phyloP scores from a whole-genome alignment of 495 filamentous ascomycete genomes.

The Filosporella fistucella region DNA sequence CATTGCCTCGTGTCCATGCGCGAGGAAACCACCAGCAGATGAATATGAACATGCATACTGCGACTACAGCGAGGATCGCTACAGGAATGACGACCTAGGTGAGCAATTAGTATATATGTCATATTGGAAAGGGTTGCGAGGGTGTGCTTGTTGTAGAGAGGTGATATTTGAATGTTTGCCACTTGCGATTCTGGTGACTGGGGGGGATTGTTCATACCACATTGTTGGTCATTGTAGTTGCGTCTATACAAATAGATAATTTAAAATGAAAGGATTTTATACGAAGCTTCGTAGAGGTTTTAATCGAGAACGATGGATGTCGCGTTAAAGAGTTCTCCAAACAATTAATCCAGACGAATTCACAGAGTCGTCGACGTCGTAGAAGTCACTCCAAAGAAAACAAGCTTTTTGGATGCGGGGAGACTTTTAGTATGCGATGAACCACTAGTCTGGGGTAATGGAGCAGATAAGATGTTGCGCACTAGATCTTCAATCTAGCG shows the following conservation, averaged over 20 bases:
- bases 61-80: conserved; percentile 4
- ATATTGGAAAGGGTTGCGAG: not conserved
- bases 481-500: not conserved
- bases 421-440: not conserved
- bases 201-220: not conserved
- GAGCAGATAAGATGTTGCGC: not conserved
- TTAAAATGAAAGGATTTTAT: not conserved
- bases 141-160: not conserved
- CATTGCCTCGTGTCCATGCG: not conserved
- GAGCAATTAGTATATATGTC: not conserved
- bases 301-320: not conserved
- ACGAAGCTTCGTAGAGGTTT: not conserved
- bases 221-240: not conserved
- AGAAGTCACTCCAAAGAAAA: not conserved
- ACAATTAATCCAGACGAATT: no score
- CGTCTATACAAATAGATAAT: not conserved
- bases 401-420: conserved; percentile 1
- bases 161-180: not conserved
- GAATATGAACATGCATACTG: conserved; percentile 2
- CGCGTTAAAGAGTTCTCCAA: not conserved
- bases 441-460: not conserved
- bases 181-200: no score
- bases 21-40: conserved; percentile 11
- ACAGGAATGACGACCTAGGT: conserved; percentile 1
- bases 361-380: not conserved